Base-by-base conservation (phyloP, 83 land plant species). In the Isoetes engelmannii region DNA sequence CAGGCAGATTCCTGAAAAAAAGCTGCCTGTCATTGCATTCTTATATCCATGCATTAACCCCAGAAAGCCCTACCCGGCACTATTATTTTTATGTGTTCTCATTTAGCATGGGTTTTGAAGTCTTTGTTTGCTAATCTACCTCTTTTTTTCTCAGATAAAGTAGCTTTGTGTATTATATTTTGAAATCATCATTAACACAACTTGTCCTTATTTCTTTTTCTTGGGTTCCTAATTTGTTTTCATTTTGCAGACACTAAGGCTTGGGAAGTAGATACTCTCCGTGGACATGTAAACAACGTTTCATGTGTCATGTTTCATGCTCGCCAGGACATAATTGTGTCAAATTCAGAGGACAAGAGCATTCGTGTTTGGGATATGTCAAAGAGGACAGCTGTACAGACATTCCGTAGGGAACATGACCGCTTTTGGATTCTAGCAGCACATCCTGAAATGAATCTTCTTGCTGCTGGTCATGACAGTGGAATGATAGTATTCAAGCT, bases 391-490 rank as follows among this genome's bases (percentile, higher is more conserved):
- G 82, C 84, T 55, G 60, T 88, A 7, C 89, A 86, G 60, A 88
- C 89, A 7, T 88, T 85, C 64, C 81, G 89, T 21, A 69, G 92
- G 54, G 92, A 88, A 71, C 84, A 86, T 75, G 89, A 88, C 48
- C 73, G 92, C 28, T 86, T 88, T 61, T 88, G 92, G 92, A 83
- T 85, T 63, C 81, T 88, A 48, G 65, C 89, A 44, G 78, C 81
- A 48, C 92, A 88, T 50, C 89, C 92, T 21, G 92, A 88, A 68
- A 81, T 88, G 89, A 88, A 86, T 67, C 79, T 88, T 8, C 74
- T 88, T 47, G 92, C 92, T 60, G 92, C 89, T 65, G 92, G 92
- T 21, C 92, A 88, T 79, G 92, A 88, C 58, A 88, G 92, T 79
- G 92, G 92, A 60, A 84, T 87, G 88, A 84, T 87, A 55, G 85